phyloP scores from a whole-genome alignment of 306 rosid genomes.

The Trifolium pratense region DNA sequence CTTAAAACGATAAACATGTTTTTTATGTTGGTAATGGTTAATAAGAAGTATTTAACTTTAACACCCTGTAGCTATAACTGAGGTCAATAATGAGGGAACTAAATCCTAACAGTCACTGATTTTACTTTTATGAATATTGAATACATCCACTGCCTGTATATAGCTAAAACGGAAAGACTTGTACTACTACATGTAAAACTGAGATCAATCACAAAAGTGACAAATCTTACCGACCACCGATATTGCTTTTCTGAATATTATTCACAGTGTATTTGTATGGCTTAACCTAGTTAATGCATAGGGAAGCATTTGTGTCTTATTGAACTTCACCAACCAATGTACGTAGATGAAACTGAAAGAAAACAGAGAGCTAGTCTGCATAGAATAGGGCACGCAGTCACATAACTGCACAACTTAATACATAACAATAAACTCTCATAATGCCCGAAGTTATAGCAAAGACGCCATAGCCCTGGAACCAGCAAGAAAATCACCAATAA shows the following conservation, averaged over 20 bases:
- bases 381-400: constrained; percentile 29
- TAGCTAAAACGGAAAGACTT: background rate
- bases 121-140: constrained; percentile 25
- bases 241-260: constrained; percentile 25
- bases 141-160: background rate
- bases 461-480: background rate
- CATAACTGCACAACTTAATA: constrained; percentile 14
- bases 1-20: constrained; percentile 2
- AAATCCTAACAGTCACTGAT: constrained; percentile 14
- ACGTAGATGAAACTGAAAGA: background rate
- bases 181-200: background rate
- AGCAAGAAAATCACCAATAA: constrained; percentile 5
- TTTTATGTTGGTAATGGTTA: constrained; percentile 9
- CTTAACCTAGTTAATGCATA: constrained; percentile 6
- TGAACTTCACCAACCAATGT: constrained; percentile 18
- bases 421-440: constrained; percentile 22
- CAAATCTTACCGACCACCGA: background rate
- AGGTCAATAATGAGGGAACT: constrained; percentile 8
- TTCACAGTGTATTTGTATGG: constrained; percentile 9
- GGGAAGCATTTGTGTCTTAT: background rate
- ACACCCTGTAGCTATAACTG: background rate
- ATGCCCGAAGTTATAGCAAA: constrained; percentile 15
- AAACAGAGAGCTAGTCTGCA: constrained; percentile 12
- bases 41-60: constrained; percentile 4
- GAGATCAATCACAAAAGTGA: constrained; percentile 1